Evolutionary conservation across 1,139 yeast genomes (phyloP), one percentile per base, ranked within the genome.

Genomic region (Debaryomycetaceae sp.): DNA sequence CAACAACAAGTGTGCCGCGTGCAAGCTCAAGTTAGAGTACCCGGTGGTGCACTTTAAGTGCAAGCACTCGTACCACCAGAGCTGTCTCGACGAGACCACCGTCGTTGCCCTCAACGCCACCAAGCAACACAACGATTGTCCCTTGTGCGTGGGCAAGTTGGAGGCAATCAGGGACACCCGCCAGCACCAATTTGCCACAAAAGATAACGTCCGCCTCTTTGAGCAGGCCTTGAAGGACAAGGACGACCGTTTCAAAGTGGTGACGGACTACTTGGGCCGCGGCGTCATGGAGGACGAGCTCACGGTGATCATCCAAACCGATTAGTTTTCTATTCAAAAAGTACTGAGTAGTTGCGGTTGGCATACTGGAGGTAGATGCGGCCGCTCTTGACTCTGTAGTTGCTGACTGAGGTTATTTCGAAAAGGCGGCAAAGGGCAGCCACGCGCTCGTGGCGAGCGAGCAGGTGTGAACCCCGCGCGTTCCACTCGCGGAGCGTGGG

Each of bases 41-140:
- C 97, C 97, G 0, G 72, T 82, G 6, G 73, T 84, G 1, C 95
- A 85, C 47, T 93, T 89, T 61, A 76, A 79, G 39, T 91, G 98
- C 58, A 73, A 73, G 32, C 98, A 91, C 48, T 78, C 94, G 3
- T 88, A 76, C 49, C 98, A 91, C 51, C 86, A 83, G 43, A 65
- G 84, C 31, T 93, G 98, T 48, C 56, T 91, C 15, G 67, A 70
- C 31, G 79, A 78, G 29, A 56, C 52, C 37, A 43, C 53, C 19
- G 48, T 61, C 34, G 47, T 54, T 9, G 46, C 54, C 29, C 18
- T 14, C 27, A 30, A 13, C 10, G 9, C 21, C 21, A 10, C 44
- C 17, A 38, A 37, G 7, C 45, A 46, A 16, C 46, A 46, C 19
- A 47, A 42, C 5, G 30, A 45, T 4, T 88, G 97, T 52, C 95